Percentiles rank a stretch among this genome's conserved stretches.
These are phyloP conservation scores for Ascobolus immersus DNA, from an alignment of 495 filamentous ascomycete species.

Conservation along the genomic window DNA sequence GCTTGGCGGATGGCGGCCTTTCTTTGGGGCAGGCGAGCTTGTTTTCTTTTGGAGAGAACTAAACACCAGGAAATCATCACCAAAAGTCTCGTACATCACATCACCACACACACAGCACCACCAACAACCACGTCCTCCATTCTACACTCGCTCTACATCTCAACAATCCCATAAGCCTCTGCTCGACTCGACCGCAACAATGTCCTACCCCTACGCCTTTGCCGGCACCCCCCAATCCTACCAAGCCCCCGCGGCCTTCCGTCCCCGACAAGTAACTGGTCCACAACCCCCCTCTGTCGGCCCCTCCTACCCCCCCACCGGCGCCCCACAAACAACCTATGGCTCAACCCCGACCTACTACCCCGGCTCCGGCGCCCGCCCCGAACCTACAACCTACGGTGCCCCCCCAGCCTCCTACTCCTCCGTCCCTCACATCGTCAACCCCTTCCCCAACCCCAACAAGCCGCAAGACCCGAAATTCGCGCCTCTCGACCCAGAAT, in stretches of 20 bases:
- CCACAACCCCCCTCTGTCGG: too few species aligned
- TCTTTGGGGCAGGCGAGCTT: too few species aligned
- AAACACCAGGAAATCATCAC: too few species aligned
- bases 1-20: too few species aligned
- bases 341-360: conserved; percentile 23
- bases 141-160: too few species aligned
- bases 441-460: conserved; percentile 49
- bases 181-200: too few species aligned
- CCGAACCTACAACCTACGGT: conserved; percentile 16
- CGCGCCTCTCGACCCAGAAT: conserved; percentile 47
- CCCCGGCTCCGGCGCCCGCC: conserved; percentile 26
- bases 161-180: too few species aligned
- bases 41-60: too few species aligned
- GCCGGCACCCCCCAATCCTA: neutral
- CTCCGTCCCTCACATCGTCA: conserved; percentile 49
- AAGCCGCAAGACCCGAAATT: conserved; percentile 18
- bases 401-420: conserved; percentile 19
- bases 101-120: too few species aligned
- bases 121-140: too few species aligned
- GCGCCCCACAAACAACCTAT: conserved; percentile 7
- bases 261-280: conserved; percentile 35
- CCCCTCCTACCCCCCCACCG: conserved; percentile 16
- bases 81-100: too few species aligned
- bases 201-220: neutral
- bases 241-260: conserved; percentile 30